phyloP scores from a whole-genome alignment of 768 basidiomycete species.

The Kwoniella botswanensis region DNA sequence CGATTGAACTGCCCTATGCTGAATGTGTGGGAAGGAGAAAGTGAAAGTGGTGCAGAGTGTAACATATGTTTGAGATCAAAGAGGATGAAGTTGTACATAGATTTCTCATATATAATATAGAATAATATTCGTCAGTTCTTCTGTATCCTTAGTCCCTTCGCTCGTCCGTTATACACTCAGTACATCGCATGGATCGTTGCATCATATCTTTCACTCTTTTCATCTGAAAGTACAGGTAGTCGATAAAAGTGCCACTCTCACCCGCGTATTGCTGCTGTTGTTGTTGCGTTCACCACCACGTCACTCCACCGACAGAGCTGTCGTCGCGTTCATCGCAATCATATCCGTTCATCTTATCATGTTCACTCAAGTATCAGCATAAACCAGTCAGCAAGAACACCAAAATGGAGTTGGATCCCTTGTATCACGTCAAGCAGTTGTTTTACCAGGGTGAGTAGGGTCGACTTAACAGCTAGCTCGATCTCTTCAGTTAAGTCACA shows the following conservation, averaged over 20 bases:
- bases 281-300: slow-evolving; percentile 7
- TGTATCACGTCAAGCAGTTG: slow-evolving; percentile 58
- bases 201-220: background rate
- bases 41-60: no score
- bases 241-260: slow-evolving; percentile 5
- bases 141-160: background rate
- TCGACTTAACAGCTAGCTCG: background rate
- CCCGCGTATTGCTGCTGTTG: slow-evolving; percentile 3
- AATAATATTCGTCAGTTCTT: background rate
- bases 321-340: background rate
- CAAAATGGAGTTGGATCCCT: slow-evolving; percentile 57
- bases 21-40: no score
- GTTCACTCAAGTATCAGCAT: background rate
- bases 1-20: no score
- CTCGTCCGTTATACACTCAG: background rate
- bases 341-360: background rate
- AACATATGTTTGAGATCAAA: background rate
- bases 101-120: background rate
- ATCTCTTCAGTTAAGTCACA: no score
- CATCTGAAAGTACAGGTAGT: no score
- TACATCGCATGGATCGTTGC: slow-evolving; percentile 4
- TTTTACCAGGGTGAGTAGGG: slow-evolving; percentile 56
- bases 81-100: background rate
- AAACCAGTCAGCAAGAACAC: background rate
- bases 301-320: background rate